phyloP scores from a whole-genome alignment of 306 rosid species.

The Glycine tomentella region DNA sequence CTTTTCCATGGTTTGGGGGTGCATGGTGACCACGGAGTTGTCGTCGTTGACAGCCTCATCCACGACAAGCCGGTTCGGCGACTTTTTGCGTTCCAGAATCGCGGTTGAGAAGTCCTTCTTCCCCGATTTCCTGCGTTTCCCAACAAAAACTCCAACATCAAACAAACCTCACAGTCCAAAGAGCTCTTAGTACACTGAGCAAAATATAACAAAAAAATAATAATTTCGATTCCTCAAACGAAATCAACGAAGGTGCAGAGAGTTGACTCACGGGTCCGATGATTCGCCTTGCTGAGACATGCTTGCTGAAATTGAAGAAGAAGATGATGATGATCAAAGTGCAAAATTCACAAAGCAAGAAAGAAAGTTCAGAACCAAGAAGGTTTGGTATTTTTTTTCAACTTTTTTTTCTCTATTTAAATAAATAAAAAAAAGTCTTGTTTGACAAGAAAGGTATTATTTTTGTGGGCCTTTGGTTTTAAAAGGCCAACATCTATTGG shows the following conservation, averaged over 20 bases:
- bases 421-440: background rate
- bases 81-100: slow-evolving; percentile 66
- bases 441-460: background rate
- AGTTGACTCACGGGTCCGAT: slow-evolving; percentile 61
- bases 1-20: slow-evolving; percentile 62
- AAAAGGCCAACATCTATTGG: background rate
- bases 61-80: slow-evolving; percentile 61
- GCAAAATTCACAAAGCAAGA: background rate
- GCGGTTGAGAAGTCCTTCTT: slow-evolving; percentile 69
- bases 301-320: background rate
- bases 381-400: background rate
- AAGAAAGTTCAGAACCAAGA: background rate
- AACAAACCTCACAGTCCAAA: background rate
- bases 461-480: background rate
- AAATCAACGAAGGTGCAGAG: background rate
- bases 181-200: background rate
- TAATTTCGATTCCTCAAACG: background rate
- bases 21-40: slow-evolving; percentile 63
- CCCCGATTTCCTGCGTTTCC: slow-evolving; percentile 48
- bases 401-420: background rate
- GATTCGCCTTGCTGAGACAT: slow-evolving; percentile 63
- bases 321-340: slow-evolving; percentile 21
- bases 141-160: slow-evolving; percentile 15
- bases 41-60: slow-evolving; percentile 66
- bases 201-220: background rate